These are phyloP conservation scores for Pseudozyma pruni DNA, from an alignment of 1,284 basidiomycete genomes.

Conservation along the genomic window DNA sequence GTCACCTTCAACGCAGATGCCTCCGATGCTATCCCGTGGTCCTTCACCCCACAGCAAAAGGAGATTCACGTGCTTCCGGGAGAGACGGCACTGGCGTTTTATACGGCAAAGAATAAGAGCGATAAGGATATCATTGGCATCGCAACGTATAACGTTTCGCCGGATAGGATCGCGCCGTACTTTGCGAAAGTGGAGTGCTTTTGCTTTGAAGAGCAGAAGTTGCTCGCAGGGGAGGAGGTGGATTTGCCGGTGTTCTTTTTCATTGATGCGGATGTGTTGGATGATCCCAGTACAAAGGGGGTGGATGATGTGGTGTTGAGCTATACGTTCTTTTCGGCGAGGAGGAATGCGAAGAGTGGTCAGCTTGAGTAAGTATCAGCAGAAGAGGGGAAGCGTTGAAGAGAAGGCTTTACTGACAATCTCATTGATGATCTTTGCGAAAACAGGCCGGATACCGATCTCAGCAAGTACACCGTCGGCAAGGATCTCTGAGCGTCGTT, in stretches of 20 bases:
- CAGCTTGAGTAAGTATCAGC: constrained; percentile 59
- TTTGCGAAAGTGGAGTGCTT: constrained; percentile 99
- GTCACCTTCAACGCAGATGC: constrained; percentile 95
- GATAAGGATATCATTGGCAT: constrained; percentile 94
- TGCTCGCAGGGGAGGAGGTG: constrained; percentile 94
- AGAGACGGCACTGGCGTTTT: constrained; percentile 96
- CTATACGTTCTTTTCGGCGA: constrained; percentile 92
- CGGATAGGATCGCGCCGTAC: constrained; percentile 94
- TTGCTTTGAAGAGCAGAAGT: constrained; percentile 98
- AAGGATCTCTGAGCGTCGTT: constrained; percentile 33
- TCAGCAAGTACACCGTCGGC: constrained; percentile 55
- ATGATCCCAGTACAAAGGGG: constrained; percentile 85
- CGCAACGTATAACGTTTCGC: constrained; percentile 97
- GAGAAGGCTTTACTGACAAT: neutral
- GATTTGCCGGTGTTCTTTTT: constrained; percentile 99
- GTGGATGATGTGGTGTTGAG: constrained; percentile 91
- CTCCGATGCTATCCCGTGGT: constrained; percentile 90
- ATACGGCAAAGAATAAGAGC: constrained; percentile 88
- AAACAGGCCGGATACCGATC: constrained; percentile 61
- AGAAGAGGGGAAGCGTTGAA: no score
- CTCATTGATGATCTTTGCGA: neutral
- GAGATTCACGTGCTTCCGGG: constrained; percentile 91
- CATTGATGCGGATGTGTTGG: constrained; percentile 94
- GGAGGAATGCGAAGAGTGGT: constrained; percentile 66
- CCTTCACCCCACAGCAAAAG: constrained; percentile 89